phyloP scores from a whole-genome alignment of 805 yeast genomes.

The Kodamaea sagamina region DNA sequence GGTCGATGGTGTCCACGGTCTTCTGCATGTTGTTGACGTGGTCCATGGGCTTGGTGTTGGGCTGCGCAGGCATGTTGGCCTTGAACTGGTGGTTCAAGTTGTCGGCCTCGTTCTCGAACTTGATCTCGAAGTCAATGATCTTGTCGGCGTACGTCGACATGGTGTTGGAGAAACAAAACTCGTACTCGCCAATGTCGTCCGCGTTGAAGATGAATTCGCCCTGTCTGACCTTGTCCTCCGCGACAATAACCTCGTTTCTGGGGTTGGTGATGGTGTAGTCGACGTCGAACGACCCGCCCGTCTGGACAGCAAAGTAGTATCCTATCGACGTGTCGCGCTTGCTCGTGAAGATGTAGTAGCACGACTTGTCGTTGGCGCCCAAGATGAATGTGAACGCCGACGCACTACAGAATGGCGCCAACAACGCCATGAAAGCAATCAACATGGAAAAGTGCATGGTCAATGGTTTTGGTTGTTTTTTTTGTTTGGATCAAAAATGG shows the following conservation, averaged over 20 bases:
- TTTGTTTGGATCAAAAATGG: constrained; percentile 3
- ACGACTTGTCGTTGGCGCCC: constrained; percentile 72
- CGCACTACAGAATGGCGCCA: constrained; percentile 20
- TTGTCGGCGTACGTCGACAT: constrained; percentile 83
- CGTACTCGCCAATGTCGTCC: constrained; percentile 72
- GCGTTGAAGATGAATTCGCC: constrained; percentile 79
- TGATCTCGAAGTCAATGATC: constrained; percentile 80
- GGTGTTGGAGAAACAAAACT: constrained; percentile 80
- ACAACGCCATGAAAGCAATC: constrained; percentile 4
- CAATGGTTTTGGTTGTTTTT: neutral
- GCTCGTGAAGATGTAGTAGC: constrained; percentile 71
- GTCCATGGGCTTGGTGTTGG: constrained; percentile 50
- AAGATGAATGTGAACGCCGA: constrained; percentile 72
- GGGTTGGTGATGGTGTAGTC: constrained; percentile 70
- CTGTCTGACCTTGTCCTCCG: constrained; percentile 66
- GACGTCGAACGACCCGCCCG: constrained; percentile 78
- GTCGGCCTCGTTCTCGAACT: constrained; percentile 45
- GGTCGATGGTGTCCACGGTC: constrained; percentile 59
- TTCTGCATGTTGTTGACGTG: constrained; percentile 54
- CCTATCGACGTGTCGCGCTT: constrained; percentile 61
- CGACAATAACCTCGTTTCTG: constrained; percentile 50
- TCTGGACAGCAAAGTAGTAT: constrained; percentile 80
- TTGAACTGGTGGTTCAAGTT: constrained; percentile 37
- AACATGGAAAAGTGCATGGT: constrained; percentile 4
- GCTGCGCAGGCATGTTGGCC: constrained; percentile 61